Conservation (phyloP, 768 basidiomycete genomes). For the Lyophyllum semitale region DNA sequence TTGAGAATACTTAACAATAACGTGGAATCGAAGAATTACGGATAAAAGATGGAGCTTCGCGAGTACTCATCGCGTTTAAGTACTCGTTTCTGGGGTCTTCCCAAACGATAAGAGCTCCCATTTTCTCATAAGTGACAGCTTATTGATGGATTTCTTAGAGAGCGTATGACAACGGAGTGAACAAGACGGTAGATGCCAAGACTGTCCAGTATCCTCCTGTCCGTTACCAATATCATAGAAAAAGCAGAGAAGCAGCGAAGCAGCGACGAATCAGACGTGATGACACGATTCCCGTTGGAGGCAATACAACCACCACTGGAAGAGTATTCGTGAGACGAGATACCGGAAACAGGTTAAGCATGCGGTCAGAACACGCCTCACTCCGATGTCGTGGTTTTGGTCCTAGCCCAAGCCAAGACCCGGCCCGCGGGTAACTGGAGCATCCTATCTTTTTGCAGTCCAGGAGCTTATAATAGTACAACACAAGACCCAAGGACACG, state of each 20-base stretch:
- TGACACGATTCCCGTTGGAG: conserved; percentile 1
- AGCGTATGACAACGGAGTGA: neutral
- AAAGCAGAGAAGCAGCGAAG: neutral
- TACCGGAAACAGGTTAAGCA: conserved; percentile 1
- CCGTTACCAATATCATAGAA: neutral
- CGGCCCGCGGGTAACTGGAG: conserved; percentile 15
- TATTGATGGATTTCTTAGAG: neutral
- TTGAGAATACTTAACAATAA: neutral
- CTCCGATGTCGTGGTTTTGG: conserved; percentile 13
- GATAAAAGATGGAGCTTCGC: neutral
- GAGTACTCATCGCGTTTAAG: neutral
- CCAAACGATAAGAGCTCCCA: neutral
- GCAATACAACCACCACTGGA: neutral
- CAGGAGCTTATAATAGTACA: conserved; percentile 1
- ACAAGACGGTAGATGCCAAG: conserved; percentile 5
- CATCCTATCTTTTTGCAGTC: conserved; percentile 9
- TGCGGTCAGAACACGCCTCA: conserved; percentile 1
- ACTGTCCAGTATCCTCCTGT: neutral
- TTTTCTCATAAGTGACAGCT: conserved; percentile 1
- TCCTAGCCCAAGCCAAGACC: conserved; percentile 7
- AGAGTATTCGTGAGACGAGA: conserved; percentile 6
- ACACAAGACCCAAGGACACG: conserved; percentile 15
- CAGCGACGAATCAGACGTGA: conserved; percentile 1
- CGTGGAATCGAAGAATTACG: neutral
- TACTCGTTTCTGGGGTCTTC: conserved; percentile 1